Conservation (phyloP, 306 rosid species). For the Echinosophora koreensis region DNA sequence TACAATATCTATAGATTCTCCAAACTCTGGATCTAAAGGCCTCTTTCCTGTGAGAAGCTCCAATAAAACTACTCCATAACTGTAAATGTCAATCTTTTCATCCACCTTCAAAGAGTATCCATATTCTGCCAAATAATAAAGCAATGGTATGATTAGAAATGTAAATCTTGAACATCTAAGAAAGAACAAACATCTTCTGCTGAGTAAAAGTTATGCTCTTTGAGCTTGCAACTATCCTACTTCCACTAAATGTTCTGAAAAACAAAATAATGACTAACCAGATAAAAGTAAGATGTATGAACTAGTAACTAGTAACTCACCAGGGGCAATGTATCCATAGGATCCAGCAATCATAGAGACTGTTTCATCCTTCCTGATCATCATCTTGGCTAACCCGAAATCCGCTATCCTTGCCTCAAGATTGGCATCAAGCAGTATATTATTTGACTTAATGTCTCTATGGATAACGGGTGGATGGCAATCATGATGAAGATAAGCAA, state of each 20-base stretch:
- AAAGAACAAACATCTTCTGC: slow-evolving; percentile 14
- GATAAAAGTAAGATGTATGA: not conserved
- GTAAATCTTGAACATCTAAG: slow-evolving; percentile 10
- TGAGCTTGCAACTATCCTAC: slow-evolving; percentile 7
- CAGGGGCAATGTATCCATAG: slow-evolving; percentile 96
- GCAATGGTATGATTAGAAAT: slow-evolving; percentile 35
- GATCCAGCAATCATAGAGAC: slow-evolving; percentile 97
- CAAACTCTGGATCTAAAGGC: slow-evolving; percentile 80
- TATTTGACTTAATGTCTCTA: slow-evolving; percentile 89
- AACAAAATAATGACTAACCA: not conserved
- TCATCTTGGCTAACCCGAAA: slow-evolving; percentile 92
- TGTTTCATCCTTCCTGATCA: slow-evolving; percentile 86
- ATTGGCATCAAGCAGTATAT: slow-evolving; percentile 85
- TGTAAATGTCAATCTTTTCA: slow-evolving; percentile 90
- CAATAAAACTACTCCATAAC: slow-evolving; percentile 84
- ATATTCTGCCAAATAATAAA: slow-evolving; percentile 65
- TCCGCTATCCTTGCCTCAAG: slow-evolving; percentile 92
- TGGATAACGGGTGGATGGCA: slow-evolving; percentile 93
- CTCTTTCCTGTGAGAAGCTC: slow-evolving; percentile 88
- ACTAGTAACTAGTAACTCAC: slow-evolving; percentile 55
- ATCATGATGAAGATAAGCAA: slow-evolving; percentile 95
- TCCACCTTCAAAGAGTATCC: slow-evolving; percentile 95
- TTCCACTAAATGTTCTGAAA: slow-evolving; percentile 15
- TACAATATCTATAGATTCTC: slow-evolving; percentile 83
- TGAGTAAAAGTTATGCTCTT: not conserved